phyloP scores from a whole-genome alignment of 495 filamentous ascomycete genomes.

The Haplographium delicatum region DNA sequence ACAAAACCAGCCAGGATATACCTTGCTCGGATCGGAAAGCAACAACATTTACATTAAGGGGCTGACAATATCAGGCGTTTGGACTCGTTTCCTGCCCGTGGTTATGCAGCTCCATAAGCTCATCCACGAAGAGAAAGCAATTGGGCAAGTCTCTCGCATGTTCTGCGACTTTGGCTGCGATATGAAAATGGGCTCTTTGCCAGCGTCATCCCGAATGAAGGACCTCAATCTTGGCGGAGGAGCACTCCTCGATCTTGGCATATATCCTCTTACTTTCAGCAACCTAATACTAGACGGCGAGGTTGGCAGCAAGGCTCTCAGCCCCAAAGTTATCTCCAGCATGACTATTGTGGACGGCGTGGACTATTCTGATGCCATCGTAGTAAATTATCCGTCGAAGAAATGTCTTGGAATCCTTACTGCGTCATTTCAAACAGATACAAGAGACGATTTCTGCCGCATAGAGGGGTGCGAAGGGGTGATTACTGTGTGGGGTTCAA shows the following conservation, averaged over 20 bases:
- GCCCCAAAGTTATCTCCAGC: background rate
- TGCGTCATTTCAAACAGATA: background rate
- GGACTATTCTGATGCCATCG: background rate
- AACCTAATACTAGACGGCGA: slow-evolving; percentile 60
- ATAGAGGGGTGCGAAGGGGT: background rate
- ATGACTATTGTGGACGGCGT: background rate
- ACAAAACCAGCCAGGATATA: no score
- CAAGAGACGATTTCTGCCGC: background rate
- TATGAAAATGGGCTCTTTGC: slow-evolving; percentile 13
- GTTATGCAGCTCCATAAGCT: slow-evolving; percentile 51
- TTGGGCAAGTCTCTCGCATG: slow-evolving; percentile 60
- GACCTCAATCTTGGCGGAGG: slow-evolving; percentile 69
- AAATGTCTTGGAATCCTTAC: background rate
- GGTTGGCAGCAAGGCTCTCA: slow-evolving; percentile 7
- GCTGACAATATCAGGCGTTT: slow-evolving; percentile 41
- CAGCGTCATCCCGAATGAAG: slow-evolving; percentile 15
- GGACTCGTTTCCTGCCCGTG: slow-evolving; percentile 72
- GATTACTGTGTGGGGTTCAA: background rate
- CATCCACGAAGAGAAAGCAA: slow-evolving; percentile 46
- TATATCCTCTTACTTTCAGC: slow-evolving; percentile 70
- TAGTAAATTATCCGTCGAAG: background rate
- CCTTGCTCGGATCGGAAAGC: no score
- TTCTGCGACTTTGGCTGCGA: slow-evolving; percentile 48
- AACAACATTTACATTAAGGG: background rate
- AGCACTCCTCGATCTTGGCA: slow-evolving; percentile 62